Conservation (phyloP, 192 early-diverging fungal genomes). For the Entomortierella beljakovae region DNA sequence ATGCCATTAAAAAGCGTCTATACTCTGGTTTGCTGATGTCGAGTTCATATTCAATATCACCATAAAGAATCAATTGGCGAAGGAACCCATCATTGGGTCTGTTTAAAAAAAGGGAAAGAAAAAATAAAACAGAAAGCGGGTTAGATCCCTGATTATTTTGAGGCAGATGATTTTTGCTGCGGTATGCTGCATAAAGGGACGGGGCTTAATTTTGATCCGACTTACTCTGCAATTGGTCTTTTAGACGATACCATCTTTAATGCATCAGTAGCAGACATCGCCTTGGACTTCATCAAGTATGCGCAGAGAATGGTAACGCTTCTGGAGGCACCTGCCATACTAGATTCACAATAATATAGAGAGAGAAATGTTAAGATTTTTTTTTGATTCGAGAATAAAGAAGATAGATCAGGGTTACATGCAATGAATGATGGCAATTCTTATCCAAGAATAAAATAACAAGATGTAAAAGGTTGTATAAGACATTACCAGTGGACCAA, state of each 20-base stretch:
- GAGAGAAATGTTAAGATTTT: background rate
- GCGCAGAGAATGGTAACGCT: constrained; percentile 73
- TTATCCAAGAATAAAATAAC: too few relatives aligned
- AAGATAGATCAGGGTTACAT: too few relatives aligned
- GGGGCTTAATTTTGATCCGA: background rate
- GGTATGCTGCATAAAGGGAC: background rate
- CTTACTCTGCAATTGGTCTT: constrained; percentile 60
- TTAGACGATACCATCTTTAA: constrained; percentile 50
- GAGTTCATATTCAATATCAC: constrained; percentile 69
- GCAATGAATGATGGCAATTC: too few relatives aligned
- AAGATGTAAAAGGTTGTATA: too few relatives aligned
- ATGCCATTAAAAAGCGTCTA: constrained; percentile 72
- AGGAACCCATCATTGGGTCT: constrained; percentile 75
- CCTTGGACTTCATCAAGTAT: constrained; percentile 73
- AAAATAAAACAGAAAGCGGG: background rate
- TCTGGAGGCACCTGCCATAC: constrained; percentile 70
- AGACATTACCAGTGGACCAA: constrained; percentile 79
- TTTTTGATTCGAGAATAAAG: too few relatives aligned
- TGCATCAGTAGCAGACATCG: constrained; percentile 61
- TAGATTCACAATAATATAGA: background rate
- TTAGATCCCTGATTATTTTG: background rate
- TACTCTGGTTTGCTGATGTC: constrained; percentile 65
- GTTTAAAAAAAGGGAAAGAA: background rate
- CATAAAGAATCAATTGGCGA: constrained; percentile 71
- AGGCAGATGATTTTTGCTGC: constrained; percentile 2